A percentile compares a stretch with the other conserved stretches of the same genome.
phyloP scores from a whole-genome alignment of 441 rosid species.

The Adansonia gregorii region DNA sequence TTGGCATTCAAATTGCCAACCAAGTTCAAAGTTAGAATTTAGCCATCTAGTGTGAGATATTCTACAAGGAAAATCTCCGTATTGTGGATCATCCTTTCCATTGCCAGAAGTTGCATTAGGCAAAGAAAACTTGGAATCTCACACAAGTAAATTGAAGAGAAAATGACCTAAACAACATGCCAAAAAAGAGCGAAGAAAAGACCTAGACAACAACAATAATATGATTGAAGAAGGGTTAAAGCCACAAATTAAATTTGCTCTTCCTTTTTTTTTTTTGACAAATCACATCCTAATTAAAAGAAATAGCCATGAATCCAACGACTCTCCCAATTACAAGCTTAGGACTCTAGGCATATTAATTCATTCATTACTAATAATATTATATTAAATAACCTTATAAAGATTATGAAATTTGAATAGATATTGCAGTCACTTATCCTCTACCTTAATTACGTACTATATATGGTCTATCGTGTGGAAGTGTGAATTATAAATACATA shows the following conservation, averaged over 20 bases:
- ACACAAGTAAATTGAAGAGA: neutral
- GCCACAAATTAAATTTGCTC: constrained; percentile 16
- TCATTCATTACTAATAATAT: neutral
- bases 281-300: constrained; percentile 6
- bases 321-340: neutral
- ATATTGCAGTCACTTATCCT: constrained; percentile 25
- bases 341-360: neutral
- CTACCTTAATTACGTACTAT: constrained; percentile 13
- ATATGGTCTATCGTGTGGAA: constrained; percentile 29
- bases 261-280: neutral
- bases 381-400: neutral
- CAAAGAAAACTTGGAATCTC: neutral
- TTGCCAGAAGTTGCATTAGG: constrained; percentile 20
- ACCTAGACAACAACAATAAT: constrained; percentile 14
- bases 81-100: neutral
- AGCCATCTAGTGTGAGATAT: neutral
- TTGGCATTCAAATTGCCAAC: neutral
- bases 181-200: neutral
- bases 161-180: constrained; percentile 5
- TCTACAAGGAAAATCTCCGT: neutral
- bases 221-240: constrained; percentile 1
- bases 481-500: constrained; percentile 20
- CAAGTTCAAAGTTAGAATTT: neutral
- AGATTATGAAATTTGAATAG: constrained; percentile 22
- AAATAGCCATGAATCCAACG: constrained; percentile 3